Evolutionary conservation across 2,329 filamentous ascomycete genomes (phyloP).

Genomic region (Claviceps humidiphila): DNA sequence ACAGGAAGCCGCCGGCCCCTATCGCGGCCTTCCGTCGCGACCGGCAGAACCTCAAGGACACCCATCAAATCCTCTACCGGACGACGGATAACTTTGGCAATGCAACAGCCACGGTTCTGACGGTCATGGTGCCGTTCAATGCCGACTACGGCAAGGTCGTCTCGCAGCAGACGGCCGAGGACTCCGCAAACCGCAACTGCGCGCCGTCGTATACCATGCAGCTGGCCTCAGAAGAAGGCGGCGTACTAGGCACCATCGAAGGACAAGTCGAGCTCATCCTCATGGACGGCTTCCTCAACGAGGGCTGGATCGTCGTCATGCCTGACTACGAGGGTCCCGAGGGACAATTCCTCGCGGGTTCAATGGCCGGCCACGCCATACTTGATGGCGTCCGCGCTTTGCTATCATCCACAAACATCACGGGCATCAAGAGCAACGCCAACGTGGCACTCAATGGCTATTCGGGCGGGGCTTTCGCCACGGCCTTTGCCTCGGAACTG

Average conservation of each 20-base stretch:
- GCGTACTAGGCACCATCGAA: conserved; percentile 23
- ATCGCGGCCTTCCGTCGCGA: conserved; percentile 8
- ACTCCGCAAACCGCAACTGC: conserved; percentile 25
- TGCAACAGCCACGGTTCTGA: conserved; percentile 23
- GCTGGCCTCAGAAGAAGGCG: conserved; percentile 8
- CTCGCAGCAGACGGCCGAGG: conserved; percentile 28
- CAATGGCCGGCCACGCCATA: conserved; percentile 27
- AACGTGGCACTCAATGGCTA: conserved; percentile 30
- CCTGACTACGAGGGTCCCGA: conserved; percentile 33
- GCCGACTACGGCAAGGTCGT: conserved; percentile 18
- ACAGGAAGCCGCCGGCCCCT: conserved; percentile 5
- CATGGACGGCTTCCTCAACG: conserved; percentile 18
- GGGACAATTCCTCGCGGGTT: conserved; percentile 27
- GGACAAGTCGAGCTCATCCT: conserved; percentile 12
- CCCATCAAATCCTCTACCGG: conserved; percentile 25
- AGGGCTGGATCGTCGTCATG: conserved; percentile 36
- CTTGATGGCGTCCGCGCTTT: conserved; percentile 31
- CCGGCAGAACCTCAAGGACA: conserved; percentile 8
- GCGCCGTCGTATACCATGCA: conserved; percentile 14
- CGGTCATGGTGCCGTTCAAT: conserved; percentile 23
- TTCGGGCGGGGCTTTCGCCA: conserved; percentile 11
- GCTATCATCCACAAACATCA: conserved; percentile 12
- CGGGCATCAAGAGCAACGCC: conserved; percentile 18
- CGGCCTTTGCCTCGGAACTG: conserved; percentile 3
- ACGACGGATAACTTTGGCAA: conserved; percentile 22